Base-by-base conservation (phyloP, 345 rosid species). In the Trapa bicornis region DNA sequence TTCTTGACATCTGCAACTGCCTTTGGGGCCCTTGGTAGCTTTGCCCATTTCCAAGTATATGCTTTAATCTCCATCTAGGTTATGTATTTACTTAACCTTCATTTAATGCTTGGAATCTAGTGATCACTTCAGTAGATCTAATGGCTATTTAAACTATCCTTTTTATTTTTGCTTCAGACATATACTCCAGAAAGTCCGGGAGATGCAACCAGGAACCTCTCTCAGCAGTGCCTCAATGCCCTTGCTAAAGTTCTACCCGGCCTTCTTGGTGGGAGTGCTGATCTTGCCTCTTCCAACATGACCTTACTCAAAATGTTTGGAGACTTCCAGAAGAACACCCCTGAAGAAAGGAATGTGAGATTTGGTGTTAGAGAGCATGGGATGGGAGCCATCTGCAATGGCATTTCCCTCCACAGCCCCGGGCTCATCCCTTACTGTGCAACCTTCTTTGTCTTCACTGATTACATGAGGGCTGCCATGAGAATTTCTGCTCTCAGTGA, bases 391-490 rank as follows among this genome's bases (percentile, higher is more conserved):
- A 95, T 95, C 75, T 78, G 90, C 77, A 95, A 91, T 33, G 99
- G 99, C 72, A 91, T 95, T 74, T 90, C 87, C 54, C 96, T 68
- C 65, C 99, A 95, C 80, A 81, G 90, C 75, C 96, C 93, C 29
- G 99, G 98, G 47, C 67, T 95, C 63, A 78, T 95, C 70, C 99
- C 99, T 8, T 95, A 95, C 77, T 95, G 97, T 65, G 99, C 99
- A 61, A 95, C 99, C 47, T 95, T 95, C 96, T 95, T 95, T 70
- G 99, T 95, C 64, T 95, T 95, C 87, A 91, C 99, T 6, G 99
- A 95, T 79, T 95, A 95, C 96, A 91, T 95, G 99, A 89, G 99
- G 75, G 98, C 86, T 68, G 96, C 99, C 50, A 95, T 95, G 7
- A 85, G 99, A 75, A 83, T 95, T 68, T 89, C 99, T 32, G 96